phyloP scores from a whole-genome alignment of 2,329 filamentous ascomycete genomes.

The Venturia asperata region DNA sequence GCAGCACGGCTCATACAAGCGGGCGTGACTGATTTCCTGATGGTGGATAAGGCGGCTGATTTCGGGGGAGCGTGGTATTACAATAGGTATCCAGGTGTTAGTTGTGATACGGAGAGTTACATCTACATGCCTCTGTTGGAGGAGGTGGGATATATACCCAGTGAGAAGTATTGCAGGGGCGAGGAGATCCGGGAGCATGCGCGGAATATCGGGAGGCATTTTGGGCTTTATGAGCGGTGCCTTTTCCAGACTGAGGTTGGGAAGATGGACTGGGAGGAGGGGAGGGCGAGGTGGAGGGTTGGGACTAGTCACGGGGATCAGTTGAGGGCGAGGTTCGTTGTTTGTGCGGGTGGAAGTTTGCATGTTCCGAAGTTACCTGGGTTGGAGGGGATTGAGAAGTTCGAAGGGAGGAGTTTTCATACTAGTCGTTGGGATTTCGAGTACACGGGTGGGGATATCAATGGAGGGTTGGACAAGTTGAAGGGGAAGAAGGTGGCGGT shows the following conservation, averaged over 20 bases:
- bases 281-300: constrained; percentile 29
- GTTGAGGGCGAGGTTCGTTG: constrained; percentile 35
- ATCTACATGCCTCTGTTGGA: constrained; percentile 53
- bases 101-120: constrained; percentile 41
- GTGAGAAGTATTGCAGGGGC: constrained; percentile 41
- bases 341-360: constrained; percentile 37
- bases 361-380: constrained; percentile 40
- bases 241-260: constrained; percentile 44
- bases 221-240: constrained; percentile 35
- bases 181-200: constrained; percentile 43
- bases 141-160: constrained; percentile 52
- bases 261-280: constrained; percentile 43
- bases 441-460: constrained; percentile 31
- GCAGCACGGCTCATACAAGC: constrained; percentile 36
- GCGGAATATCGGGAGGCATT: constrained; percentile 41
- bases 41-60: constrained; percentile 42
- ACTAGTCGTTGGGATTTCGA: constrained; percentile 38
- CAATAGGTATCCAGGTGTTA: constrained; percentile 26
- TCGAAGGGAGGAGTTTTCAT: constrained; percentile 37
- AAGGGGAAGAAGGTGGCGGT: constrained; percentile 35
- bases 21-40: constrained; percentile 35
- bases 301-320: constrained; percentile 24
- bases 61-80: constrained; percentile 42
- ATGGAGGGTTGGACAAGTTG: constrained; percentile 28
- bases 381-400: constrained; percentile 33